Percentiles rank a stretch among this genome's conserved stretches.
These are phyloP conservation scores for Rhodosporidiobolus sp. DNA, from an alignment of 768 basidiomycete species.

Conservation along the genomic window DNA sequence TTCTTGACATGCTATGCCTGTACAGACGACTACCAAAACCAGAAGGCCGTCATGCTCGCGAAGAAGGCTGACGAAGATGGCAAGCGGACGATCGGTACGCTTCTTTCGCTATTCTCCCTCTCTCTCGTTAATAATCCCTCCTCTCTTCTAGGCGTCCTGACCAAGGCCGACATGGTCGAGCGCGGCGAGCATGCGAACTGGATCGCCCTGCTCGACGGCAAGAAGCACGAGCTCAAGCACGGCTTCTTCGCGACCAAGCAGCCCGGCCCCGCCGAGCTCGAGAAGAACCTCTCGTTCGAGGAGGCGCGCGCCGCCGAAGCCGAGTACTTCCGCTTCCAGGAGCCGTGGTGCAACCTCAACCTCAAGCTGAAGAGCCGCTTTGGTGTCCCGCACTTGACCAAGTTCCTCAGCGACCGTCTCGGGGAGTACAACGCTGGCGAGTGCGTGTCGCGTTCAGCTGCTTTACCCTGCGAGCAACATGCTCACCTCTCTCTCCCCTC, in stretches of 20 bases:
- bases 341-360: conserved; percentile 56
- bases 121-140: not conserved
- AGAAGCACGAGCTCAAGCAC: conserved; percentile 17
- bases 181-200: conserved; percentile 48
- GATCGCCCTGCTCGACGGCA: conserved; percentile 35
- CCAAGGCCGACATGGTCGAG: conserved; percentile 65
- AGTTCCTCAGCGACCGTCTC: conserved; percentile 57
- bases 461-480: no score
- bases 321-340: conserved; percentile 55
- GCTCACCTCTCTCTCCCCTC: not conserved
- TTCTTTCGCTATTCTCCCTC: not conserved
- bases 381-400: conserved; percentile 60
- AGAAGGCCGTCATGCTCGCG: conserved; percentile 60
- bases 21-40: conserved; percentile 67
- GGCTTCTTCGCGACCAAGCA: conserved; percentile 55
- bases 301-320: conserved; percentile 51
- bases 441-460: conserved; percentile 52
- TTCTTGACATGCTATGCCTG: not conserved
- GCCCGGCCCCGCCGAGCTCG: conserved; percentile 58
- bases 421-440: conserved; percentile 57
- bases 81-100: conserved; percentile 63
- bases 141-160: conserved; percentile 59
- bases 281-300: conserved; percentile 47
- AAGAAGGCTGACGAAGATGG: conserved; percentile 58
- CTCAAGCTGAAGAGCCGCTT: conserved; percentile 50